Evolutionary conservation across 2,329 filamentous ascomycete species (phyloP), one percentile per base, ranked within the genome.

Genomic region (Claviceps sp.): DNA sequence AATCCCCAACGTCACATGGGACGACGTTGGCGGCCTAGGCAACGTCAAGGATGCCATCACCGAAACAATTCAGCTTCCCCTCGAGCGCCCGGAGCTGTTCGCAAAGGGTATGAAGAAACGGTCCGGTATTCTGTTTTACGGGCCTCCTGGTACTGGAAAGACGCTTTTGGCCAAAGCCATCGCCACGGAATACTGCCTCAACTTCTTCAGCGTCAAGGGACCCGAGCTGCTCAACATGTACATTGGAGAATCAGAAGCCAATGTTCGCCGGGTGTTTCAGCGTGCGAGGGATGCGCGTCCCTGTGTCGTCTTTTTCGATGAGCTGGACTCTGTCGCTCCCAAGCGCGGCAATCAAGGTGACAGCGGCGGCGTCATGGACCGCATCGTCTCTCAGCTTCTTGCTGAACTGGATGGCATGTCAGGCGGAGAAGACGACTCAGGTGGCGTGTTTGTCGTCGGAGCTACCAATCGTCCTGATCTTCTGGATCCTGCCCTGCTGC

Each of bases 401-500:
- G 93, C 93, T 0, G 93, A 98, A 69, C 75, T 98, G 22, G 93
- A 98, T 64, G 93, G 93, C 49, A 98, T 98, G 93, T 96, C 90
- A 50, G 86, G 91, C 58, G 90, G 89, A 16, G 88, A 34, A 9
- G 30, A 89, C 54, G 88, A 90, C 57, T 80, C 78, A 0, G 87
- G 87, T 11, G 89, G 90, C 20, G 91, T 97, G 5, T 97, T 97
- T 65, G 93, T 97, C 30, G 95, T 98, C 59, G 91, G 93, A 53
- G 91, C 91, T 3, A 98, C 91, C 5, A 98, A 98, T 70, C 74
- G 91, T 56, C 93, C 93, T 0, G 93, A 98, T 72, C 72, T 97
- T 51, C 76, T 98, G 22, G 91, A 98, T 64, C 88, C 88, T 57
- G 93, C 91, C 4, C 72, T 98, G 53, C 73, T 97, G 45, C 81